Base-by-base conservation (phyloP, 805 yeast species). In the Soucietia sequanensis region DNA sequence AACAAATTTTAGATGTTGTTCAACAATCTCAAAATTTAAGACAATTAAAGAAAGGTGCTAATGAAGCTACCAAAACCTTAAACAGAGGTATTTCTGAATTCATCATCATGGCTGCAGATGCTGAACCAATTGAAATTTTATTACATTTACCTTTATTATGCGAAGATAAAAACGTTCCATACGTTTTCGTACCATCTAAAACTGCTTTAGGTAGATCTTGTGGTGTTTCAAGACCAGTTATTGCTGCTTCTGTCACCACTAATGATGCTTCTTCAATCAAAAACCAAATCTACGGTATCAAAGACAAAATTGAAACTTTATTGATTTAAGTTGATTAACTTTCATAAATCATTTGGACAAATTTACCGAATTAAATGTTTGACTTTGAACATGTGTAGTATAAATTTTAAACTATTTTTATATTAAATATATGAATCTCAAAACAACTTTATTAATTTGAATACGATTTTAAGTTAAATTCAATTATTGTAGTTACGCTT, bases 51-150 rank as follows among this genome's bases (percentile, higher is more conserved):
- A 93, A 93, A 72, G 99, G 99, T 72, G 99, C 99, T 54, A 93
- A 93, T 69, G 99, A 93, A 76, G 95, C 98, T 60, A 93, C 97
- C 72, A 91, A 91, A 80, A 91, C 97, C 56, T 80, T 91, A 73
- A 91, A 91, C 85, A 86, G 98, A 78, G 99, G 99, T 82, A 91
- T 91, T 60, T 86, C 97, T 57, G 99, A 91, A 75, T 91, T 91
- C 78, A 90, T 91, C 69, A 87, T 91, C 74, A 88, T 93, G 97
- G 99, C 99, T 50, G 99, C 99, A 56, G 99, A 93, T 65, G 89
- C 99, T 58, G 96, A 90, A 72, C 99, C 99, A 57, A 90, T 93
- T 62, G 99, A 93, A 76, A 91, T 93, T 68, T 81, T 93, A 61
- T 80, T 93, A 70, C 99, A 93, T 67, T 79, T 93, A 67, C 99